Evolutionary conservation across 208 protist species (phyloP).

Genomic region (Leishmania lainsoni): DNA sequence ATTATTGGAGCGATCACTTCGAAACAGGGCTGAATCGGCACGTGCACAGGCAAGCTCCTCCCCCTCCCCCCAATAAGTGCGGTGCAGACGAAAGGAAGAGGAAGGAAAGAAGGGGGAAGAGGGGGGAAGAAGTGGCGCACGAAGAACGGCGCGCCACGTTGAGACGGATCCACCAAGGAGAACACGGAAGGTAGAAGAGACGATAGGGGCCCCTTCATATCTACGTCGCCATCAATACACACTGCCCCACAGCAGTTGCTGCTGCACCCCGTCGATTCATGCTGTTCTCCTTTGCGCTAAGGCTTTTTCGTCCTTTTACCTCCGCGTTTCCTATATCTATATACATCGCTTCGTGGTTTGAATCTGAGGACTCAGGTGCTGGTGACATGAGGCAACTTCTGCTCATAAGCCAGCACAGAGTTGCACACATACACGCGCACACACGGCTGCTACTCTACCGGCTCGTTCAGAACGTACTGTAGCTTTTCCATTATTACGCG

Average conservation of each 20-base stretch:
- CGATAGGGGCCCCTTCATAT: not conserved
- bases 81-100: not conserved
- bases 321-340: not conserved
- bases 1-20: not conserved
- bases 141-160: not conserved
- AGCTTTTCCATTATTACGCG: conserved; percentile 53
- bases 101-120: not conserved
- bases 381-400: not conserved
- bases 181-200: not conserved
- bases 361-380: not conserved
- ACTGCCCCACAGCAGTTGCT: not conserved
- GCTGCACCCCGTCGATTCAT: not conserved
- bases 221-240: not conserved
- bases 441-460: not conserved
- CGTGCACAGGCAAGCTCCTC: not conserved
- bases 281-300: not conserved
- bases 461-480: conserved; percentile 36
- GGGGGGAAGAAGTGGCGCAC: not conserved
- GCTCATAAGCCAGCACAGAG: not conserved
- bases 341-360: not conserved
- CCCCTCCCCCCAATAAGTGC: too few relatives aligned
- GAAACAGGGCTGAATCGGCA: not conserved
- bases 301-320: not conserved
- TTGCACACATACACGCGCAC: not conserved
- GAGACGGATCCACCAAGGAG: not conserved